Evolutionary conservation across 192 early-diverging fungal genomes (phyloP), one percentile per base, ranked within the genome.

Genomic region (Entrophospora sp.): DNA sequence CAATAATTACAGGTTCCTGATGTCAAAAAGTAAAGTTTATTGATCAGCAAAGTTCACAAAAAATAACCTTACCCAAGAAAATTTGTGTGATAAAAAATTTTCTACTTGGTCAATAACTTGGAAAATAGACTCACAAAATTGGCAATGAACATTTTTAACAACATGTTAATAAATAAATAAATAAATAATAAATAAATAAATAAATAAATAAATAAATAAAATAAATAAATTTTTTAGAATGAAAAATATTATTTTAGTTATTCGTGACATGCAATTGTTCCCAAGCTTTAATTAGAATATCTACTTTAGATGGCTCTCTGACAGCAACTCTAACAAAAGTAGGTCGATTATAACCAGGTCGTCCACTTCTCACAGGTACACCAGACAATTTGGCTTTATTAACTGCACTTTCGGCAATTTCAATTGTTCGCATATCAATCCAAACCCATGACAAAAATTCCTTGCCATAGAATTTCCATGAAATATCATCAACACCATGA

Each of bases 391-490:
- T 84, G 8, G 92, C 90, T 57, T 80, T 51, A 28, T 71, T 71
- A 37, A 88, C 80, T 3, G 88, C 89, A 64, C 81, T 77, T 44
- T 80, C 78, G 0, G 89, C 89, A 4, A 83, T 73, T 5, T 64
- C 64, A 32, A 71, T 81, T 65, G 76, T 76, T 34, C 70, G 75
- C 37, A 89, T 81, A 76, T 94, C 88, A 14, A 91, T 76, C 92
- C 92, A 94, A 31, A 94, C 83, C 89, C 91, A 94, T 75, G 87
- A 90, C 31, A 92, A 71, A 70, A 91, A 94, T 13, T 71, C 48
- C 66, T 88, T 80, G 18, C 92, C 92, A 64, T 85, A 72, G 77
- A 82, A 85, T 35, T 75, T 67, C 90, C 91, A 94, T 8, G 63
- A 67, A 28, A 66, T 36, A 7, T 37, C 24, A 43, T 65, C 53